Evolutionary conservation across 176 grass and related monocot species (phyloP).

Genomic region (Triticum dicoccoides): DNA sequence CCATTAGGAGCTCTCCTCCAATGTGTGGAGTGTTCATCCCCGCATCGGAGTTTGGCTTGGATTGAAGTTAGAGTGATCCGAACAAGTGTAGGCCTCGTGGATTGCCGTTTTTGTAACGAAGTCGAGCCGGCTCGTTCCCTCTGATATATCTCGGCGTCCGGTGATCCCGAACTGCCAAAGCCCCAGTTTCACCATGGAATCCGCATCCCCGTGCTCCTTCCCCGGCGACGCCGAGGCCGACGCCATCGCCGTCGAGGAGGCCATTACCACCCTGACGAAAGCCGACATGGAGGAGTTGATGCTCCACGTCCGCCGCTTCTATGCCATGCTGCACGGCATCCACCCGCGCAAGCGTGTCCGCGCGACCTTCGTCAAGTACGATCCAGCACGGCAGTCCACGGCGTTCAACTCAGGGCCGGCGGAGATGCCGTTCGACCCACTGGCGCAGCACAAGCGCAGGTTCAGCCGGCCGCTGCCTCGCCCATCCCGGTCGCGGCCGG

Average conservation of each 20-base stretch:
- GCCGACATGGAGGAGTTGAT: constrained; percentile 37
- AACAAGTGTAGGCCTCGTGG: neutral
- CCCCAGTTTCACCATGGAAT: neutral
- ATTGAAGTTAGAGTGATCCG: too few relatives aligned
- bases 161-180: neutral
- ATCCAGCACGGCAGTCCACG: constrained; percentile 34
- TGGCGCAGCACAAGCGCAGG: constrained; percentile 36
- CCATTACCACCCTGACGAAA: constrained; percentile 24
- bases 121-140: neutral
- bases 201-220: neutral
- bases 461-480: constrained; percentile 19
- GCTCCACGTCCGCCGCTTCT: constrained; percentile 26
- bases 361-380: constrained; percentile 47
- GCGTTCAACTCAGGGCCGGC: constrained; percentile 26
- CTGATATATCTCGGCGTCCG: neutral
- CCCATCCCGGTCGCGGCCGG: constrained; percentile 20
- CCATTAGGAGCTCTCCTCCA: too few relatives aligned
- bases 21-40: too few relatives aligned
- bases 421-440: constrained; percentile 13
- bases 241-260: constrained; percentile 32
- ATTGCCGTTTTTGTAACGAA: neutral
- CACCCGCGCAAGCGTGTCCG: constrained; percentile 14
- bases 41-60: too few relatives aligned
- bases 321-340: constrained; percentile 29
- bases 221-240: constrained; percentile 50